Evolutionary conservation across 2,329 filamentous ascomycete species (phyloP).

Genomic region (Hysterium pulicare): DNA sequence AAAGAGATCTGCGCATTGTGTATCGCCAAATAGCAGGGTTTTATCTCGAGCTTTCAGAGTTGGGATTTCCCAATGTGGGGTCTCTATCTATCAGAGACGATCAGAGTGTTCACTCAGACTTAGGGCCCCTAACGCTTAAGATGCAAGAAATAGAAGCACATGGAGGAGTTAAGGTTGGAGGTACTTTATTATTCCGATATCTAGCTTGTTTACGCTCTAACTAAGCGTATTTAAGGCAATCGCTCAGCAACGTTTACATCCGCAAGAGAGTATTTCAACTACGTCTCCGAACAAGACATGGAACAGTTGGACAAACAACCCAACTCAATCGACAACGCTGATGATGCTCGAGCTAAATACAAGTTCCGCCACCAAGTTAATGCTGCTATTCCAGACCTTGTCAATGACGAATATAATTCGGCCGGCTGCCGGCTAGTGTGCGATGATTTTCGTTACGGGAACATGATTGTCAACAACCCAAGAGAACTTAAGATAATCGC

Average conservation of each 20-base stretch:
- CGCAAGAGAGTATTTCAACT: conserved; percentile 13
- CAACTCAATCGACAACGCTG: conserved; percentile 16
- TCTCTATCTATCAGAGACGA: conserved; percentile 6
- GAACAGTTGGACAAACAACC: conserved; percentile 15
- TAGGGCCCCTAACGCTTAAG: conserved; percentile 7
- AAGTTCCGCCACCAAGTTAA: conserved; percentile 10
- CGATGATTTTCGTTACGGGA: conserved; percentile 18
- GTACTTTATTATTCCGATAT: conserved; percentile 4
- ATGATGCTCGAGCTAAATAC: conserved; percentile 17
- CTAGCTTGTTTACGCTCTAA: not conserved
- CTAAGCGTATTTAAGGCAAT: not conserved
- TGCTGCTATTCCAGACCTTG: conserved; percentile 8
- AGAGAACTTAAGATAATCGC: conserved; percentile 16
- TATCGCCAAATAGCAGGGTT: conserved; percentile 8
- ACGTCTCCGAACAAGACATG: conserved; percentile 13
- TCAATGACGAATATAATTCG: conserved; percentile 1
- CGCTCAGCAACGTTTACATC: conserved; percentile 7
- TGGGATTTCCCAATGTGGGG: conserved; percentile 6
- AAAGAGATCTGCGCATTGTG: conserved; percentile 8
- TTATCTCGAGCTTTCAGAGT: conserved; percentile 7
- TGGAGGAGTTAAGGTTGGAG: conserved; percentile 8
- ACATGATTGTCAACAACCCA: conserved; percentile 17
- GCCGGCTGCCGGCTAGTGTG: conserved; percentile 11
- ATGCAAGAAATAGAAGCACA: conserved; percentile 9
- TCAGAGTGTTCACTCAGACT: conserved; percentile 4